phyloP scores from a whole-genome alignment of 208 protist genomes.

The Naegleria lovaniensis region DNA sequence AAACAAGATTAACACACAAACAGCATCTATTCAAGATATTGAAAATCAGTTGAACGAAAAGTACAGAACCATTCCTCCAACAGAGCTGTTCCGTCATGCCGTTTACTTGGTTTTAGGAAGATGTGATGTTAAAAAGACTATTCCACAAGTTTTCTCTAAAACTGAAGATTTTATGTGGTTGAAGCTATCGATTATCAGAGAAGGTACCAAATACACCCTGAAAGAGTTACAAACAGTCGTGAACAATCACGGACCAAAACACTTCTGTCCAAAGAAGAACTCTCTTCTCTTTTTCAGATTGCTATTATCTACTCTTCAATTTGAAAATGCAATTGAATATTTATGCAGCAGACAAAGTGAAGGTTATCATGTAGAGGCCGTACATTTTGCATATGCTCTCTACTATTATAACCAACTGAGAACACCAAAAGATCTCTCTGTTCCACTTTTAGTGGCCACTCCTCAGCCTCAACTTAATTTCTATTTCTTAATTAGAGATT shows the following conservation, averaged over 20 bases:
- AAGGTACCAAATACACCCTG: not conserved
- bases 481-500: not conserved
- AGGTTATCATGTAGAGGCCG: constrained; percentile 5
- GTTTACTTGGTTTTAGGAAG: constrained; percentile 4
- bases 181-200: not conserved
- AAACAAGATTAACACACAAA: no score
- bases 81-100: not conserved
- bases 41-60: not conserved
- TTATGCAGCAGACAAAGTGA: not conserved
- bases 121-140: not conserved
- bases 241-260: not conserved
- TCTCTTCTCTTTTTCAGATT: not conserved
- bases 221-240: not conserved
- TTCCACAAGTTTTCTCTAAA: not conserved
- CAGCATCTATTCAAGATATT: no score
- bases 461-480: not conserved
- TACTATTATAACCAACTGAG: not conserved
- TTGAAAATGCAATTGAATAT: constrained; percentile 20
- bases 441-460: not conserved
- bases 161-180: constrained; percentile 26
- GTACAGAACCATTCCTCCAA: not conserved
- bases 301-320: constrained; percentile 2
- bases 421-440: not conserved
- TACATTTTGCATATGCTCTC: constrained; percentile 1
- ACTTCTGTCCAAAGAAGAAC: constrained; percentile 10